phyloP scores from a whole-genome alignment of 2,329 filamentous ascomycete species.

The Penicillium sp. region DNA sequence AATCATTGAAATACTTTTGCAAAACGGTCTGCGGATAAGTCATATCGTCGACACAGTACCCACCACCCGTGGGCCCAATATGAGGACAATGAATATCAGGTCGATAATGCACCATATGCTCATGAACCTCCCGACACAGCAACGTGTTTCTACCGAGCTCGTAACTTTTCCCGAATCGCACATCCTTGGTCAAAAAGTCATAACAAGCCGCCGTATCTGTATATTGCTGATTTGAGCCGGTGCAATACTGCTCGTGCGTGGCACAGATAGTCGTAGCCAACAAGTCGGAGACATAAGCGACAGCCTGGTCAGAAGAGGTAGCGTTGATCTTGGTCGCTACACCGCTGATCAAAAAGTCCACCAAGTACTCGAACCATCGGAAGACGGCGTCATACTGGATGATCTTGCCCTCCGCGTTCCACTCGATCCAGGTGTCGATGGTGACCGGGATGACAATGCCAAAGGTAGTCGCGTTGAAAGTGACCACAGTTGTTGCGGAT shows the following conservation, averaged over 20 bases:
- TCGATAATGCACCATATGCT: conserved; percentile 29
- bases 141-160: conserved; percentile 28
- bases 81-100: conserved; percentile 28
- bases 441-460: conserved; percentile 22
- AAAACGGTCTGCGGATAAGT: conserved; percentile 22
- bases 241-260: conserved; percentile 21
- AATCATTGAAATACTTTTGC: conserved; percentile 24
- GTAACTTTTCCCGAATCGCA: conserved; percentile 24
- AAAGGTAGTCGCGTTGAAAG: conserved; percentile 26
- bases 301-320: conserved; percentile 8
- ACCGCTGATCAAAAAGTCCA: conserved; percentile 18
- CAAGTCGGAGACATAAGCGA: conserved; percentile 13
- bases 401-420: conserved; percentile 22
- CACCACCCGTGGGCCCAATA: conserved; percentile 27
- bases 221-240: conserved; percentile 23
- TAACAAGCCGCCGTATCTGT: conserved; percentile 14
- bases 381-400: conserved; percentile 26
- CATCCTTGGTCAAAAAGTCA: conserved; percentile 16
- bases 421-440: conserved; percentile 29
- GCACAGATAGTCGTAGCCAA: conserved; percentile 23
- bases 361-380: conserved; percentile 25
- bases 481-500: conserved; percentile 22
- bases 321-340: conserved; percentile 19
- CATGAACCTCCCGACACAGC: conserved; percentile 29
- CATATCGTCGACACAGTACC: conserved; percentile 30